Conservation (phyloP, 805 yeast species). For the Nematodospora valgi region DNA sequence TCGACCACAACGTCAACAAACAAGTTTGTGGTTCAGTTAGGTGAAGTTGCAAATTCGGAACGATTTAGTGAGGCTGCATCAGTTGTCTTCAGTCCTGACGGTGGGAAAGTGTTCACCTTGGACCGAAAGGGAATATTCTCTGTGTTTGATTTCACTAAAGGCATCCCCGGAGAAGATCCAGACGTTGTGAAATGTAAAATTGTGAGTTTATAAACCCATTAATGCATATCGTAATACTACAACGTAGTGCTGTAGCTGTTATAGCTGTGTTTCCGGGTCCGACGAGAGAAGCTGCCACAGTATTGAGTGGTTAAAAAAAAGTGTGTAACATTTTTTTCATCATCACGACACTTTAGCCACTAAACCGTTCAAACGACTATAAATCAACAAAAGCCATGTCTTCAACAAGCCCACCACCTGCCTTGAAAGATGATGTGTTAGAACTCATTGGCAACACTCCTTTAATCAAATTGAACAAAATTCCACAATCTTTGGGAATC, state of each 20-base stretch:
- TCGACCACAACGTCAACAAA: slow-evolving; percentile 12
- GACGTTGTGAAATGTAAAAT: slow-evolving; percentile 68
- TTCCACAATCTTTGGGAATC: slow-evolving; percentile 74
- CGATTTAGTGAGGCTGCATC: slow-evolving; percentile 77
- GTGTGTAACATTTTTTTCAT: too few relatives aligned
- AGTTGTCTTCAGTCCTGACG: slow-evolving; percentile 71
- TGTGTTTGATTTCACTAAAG: slow-evolving; percentile 86
- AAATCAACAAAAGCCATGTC: too few relatives aligned
- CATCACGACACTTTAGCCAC: too few relatives aligned
- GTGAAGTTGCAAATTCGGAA: slow-evolving; percentile 75
- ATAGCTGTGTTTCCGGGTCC: too few relatives aligned
- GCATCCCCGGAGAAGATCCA: slow-evolving; percentile 63
- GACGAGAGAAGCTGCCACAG: too few relatives aligned
- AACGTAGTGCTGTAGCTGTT: too few relatives aligned
- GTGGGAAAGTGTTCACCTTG: slow-evolving; percentile 69
- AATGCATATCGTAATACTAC: slow-evolving; percentile 1
- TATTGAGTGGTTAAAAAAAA: too few relatives aligned
- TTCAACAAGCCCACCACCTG: slow-evolving; percentile 21
- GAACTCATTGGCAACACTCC: slow-evolving; percentile 88
- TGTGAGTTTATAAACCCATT: slow-evolving; percentile 24
- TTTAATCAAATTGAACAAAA: slow-evolving; percentile 64
- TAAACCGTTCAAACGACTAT: too few relatives aligned
- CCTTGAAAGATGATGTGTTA: slow-evolving; percentile 51
- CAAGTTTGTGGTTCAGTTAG: slow-evolving; percentile 62
- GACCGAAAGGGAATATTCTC: slow-evolving; percentile 81